Evolutionary conservation across 2,329 filamentous ascomycete genomes (phyloP).

Genomic region (Penicillium griseofulvum): DNA sequence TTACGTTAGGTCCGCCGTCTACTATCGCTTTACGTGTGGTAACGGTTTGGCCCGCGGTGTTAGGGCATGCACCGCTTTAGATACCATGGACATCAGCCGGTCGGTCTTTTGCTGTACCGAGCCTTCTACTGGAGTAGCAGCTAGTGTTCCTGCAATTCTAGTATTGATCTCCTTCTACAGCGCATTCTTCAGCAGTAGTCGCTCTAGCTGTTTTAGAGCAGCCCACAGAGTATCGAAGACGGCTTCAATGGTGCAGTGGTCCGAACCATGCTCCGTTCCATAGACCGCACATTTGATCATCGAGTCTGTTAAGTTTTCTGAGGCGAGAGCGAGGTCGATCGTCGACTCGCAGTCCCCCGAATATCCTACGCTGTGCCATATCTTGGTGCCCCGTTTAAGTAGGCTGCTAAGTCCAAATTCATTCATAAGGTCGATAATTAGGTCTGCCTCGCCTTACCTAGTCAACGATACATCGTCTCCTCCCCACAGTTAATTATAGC

Average conservation of each 20-base stretch:
- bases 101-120: conserved; percentile 20
- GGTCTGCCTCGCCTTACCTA: conserved; percentile 38
- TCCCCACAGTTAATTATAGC: conserved; percentile 27
- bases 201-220: conserved; percentile 10
- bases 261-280: conserved; percentile 24
- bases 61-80: conserved; percentile 8
- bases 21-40: conserved; percentile 23
- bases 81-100: conserved; percentile 14
- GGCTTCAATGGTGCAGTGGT: conserved; percentile 32
- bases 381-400: conserved; percentile 38
- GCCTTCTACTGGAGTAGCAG: conserved; percentile 9
- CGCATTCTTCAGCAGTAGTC: conserved; percentile 23
- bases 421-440: conserved; percentile 39
- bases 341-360: conserved; percentile 20
- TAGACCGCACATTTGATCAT: conserved; percentile 18
- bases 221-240: conserved; percentile 25
- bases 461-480: conserved; percentile 30
- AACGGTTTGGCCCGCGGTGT: conserved; percentile 19
- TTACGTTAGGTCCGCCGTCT: conserved; percentile 20
- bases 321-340: conserved; percentile 20
- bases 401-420: conserved; percentile 34
- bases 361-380: conserved; percentile 27
- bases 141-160: conserved; percentile 12
- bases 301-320: conserved; percentile 14
- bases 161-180: conserved; percentile 23